These are phyloP conservation scores for Cryptosporidium tyzzeri DNA, from an alignment of 169 alveolate species.

Conservation along the genomic window DNA sequence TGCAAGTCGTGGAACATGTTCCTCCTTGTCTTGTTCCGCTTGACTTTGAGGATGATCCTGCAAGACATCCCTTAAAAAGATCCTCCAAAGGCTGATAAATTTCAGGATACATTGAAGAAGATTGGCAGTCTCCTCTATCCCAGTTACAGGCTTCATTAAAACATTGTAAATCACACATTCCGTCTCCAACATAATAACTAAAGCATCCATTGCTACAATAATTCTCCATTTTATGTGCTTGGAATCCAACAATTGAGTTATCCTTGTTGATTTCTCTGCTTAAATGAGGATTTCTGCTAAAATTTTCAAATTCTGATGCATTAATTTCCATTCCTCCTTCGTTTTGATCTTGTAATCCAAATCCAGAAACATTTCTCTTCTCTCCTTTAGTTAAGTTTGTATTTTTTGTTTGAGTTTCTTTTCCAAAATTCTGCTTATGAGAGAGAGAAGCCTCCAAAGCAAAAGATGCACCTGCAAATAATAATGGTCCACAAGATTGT, in stretches of 20 bases:
- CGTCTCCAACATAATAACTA: slow-evolving; percentile 78
- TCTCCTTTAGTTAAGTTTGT: slow-evolving; percentile 41
- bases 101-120: slow-evolving; percentile 80
- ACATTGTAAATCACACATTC: slow-evolving; percentile 81
- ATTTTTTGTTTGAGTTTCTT: slow-evolving; percentile 45
- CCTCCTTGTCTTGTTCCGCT: background rate
- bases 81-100: slow-evolving; percentile 67
- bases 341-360: background rate
- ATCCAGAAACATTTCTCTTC: background rate
- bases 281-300: background rate
- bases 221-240: background rate
- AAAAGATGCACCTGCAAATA: slow-evolving; percentile 75
- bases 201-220: slow-evolving; percentile 76
- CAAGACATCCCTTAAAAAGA: slow-evolving; percentile 39
- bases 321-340: background rate
- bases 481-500: slow-evolving; percentile 78
- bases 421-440: background rate
- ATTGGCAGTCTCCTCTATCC: slow-evolving; percentile 81
- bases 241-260: slow-evolving; percentile 13
- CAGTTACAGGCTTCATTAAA: slow-evolving; percentile 81
- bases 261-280: background rate
- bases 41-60: background rate
- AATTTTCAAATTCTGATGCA: background rate
- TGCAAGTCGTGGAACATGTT: slow-evolving; percentile 35
- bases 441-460: slow-evolving; percentile 50